Evolutionary conservation across 75 land plant species (phyloP), one percentile per base, ranked within the genome.

Genomic region (Sequoia sempervirens): DNA sequence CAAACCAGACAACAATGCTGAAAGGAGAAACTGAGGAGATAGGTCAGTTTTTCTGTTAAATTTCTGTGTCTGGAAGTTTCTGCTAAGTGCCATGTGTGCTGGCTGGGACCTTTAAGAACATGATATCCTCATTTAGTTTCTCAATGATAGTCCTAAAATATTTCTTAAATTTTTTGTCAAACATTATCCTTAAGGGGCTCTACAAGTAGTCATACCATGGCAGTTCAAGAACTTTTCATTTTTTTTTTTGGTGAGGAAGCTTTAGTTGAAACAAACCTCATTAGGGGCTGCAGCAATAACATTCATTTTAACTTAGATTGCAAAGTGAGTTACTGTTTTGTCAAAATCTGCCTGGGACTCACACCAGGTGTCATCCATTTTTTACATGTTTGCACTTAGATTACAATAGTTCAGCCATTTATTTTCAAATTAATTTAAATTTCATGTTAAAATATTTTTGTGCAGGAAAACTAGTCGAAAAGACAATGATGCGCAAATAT

Each of bases 1-100:
- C 99, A 50, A 97, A 97, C 84, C 99, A 97, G 90, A 97, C 99
- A 30, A 97, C 99, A 72, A 97, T 97, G 99, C 93, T 97, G 32
- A 97, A 97, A 82, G 98, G 96, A 61, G 98, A 97, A 85, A 97
- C 99, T 72, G 98, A 97, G 86, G 98, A 97, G 76, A 97, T 97
- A 83, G 99, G 99, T 95, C 54, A 83, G 91, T 86, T 38, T 10
- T 43, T 78, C 52, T 78, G 50, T 47, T 10, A 45, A 10, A n/a
- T 45, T 32, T 75, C 26, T 50, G 80, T 4, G 10, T 78, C 46
- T 17, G 50, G 11, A 17, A 45, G 46, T 43, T 78, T 78, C 28
- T 78, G 41, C 28, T 30, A 9, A n/a, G 20, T 78, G 23, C 52
- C 3, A 78, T n/a, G 0, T 78, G 30, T 75, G 80, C 41, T n/a